Evolutionary conservation across 805 yeast species (phyloP), one percentile per base, ranked within the genome.

Genomic region (Nakazawaea siamensis): DNA sequence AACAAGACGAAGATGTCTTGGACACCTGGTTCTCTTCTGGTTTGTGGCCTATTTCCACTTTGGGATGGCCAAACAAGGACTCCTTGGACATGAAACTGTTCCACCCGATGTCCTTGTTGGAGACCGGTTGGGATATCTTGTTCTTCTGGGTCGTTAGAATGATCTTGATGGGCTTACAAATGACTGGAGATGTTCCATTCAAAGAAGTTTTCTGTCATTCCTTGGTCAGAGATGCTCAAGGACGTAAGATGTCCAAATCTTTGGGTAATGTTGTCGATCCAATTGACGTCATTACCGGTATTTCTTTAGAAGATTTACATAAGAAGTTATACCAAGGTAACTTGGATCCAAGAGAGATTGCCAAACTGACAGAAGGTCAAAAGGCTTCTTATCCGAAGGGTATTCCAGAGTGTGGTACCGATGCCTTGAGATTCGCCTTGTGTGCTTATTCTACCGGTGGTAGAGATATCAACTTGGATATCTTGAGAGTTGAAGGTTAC

Each of bases 11-110:
- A 60, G 98, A 92, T 60, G 97, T 92, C 33, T 74, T 92, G 50
- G 98, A 92, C 62, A 92, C 98, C 13, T 92, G 98, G 98, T 92
- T 92, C 64, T 87, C 97, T 8, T 82, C 97, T 28, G 97, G 97
- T 42, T 66, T 92, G 60, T 92, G 97, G 97, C 97, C 98, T 40
- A 80, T 92, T 56, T 80, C 95, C 34, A 92, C 96, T 39, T 65
- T 92, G 46, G 97, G 97, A 31, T 92, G 97, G 97, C 98, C 98
- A 53, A 60, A 64, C 25, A 64, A 73, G 54, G n/a, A n/a, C n/a
- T 71, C 88, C 36, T 51, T 58, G 34, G 98, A 92, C 56, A 60
- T 86, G 71, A 69, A 74, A 49, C 62, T 62, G 34, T 92, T 85
- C 64, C 80, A 76, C 54, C 97, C 98, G 47, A 80, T 87, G 79